Base-by-base conservation (phyloP, 768 basidiomycete genomes). In the Tephrocybe sp. region DNA sequence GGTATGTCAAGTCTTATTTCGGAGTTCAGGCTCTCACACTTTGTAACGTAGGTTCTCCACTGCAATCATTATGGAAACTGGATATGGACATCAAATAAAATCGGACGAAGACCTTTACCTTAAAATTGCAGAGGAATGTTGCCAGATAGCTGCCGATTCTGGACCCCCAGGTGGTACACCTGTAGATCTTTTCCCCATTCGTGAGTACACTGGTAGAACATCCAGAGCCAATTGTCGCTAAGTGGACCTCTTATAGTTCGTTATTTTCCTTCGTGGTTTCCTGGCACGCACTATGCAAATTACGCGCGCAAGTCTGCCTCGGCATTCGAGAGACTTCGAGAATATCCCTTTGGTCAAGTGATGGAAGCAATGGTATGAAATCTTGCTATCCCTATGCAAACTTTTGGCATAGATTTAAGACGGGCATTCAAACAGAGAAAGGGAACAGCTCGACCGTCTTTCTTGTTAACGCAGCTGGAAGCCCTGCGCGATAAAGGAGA, bases 21-120 rank as follows among this genome's bases (percentile, higher is more conserved):
- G n/a, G n/a, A n/a, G n/a, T n/a, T 46, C 40, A 33, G 13, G 20
- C 43, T 4, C 12, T 54, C 17, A 53, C 42, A 53, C 42, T 35
- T 0, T 46, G 19, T 3, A 26, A 26, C 26, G 3, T 14, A 67
- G 64, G 41, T 67, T 61, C 42, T 46, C 61, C 7, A 55, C 63
- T 6, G 50, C 60, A 8, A 55, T 62, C n/a, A 54, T 64, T 22
- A 53, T 62, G 3, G 49, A 56, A 17, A 49, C 61, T 7, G 46
- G 55, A 10, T 62, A 57, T 39, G 65, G 66, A 10, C 63, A 68
- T 45, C 39, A 49, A 53, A 56, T 66, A 16, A 19, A 41, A 4
- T 48, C 58, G 12, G 53, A 63, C 19, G 50, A 68, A 26, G 65
- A 68, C 40, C 49, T 48, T 17, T 62, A 63, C 48, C 47, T 61